Conservation (phyloP, 371 early-diverging fungal genomes). For the Lichtheimia ornata region DNA sequence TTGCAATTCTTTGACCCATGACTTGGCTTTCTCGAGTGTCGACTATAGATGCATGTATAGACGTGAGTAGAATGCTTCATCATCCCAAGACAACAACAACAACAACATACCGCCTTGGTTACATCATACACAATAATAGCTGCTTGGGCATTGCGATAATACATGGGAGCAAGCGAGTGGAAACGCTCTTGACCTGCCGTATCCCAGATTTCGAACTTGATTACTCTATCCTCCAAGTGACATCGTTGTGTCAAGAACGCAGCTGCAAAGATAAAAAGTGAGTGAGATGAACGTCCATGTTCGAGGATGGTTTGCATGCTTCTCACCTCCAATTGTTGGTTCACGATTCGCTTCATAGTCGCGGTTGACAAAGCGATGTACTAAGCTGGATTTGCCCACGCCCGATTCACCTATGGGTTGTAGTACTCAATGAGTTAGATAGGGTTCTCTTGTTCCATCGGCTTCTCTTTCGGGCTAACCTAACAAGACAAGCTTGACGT, state of each 20-base stretch:
- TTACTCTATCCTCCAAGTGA: constrained; percentile 64
- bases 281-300: not conserved
- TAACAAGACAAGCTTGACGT: constrained; percentile 27
- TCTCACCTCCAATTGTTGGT: constrained; percentile 92
- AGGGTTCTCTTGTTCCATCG: not conserved
- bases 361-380: constrained; percentile 89
- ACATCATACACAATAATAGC: constrained; percentile 97
- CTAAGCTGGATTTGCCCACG: constrained; percentile 84
- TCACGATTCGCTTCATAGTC: constrained; percentile 96
- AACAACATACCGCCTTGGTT: constrained; percentile 76
- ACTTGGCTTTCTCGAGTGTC: constrained; percentile 96
- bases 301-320: not conserved
- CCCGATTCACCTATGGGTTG: constrained; percentile 75
- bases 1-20: constrained; percentile 98
- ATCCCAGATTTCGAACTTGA: constrained; percentile 93
- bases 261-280: constrained; percentile 50
- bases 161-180: constrained; percentile 97
- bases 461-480: constrained; percentile 5
- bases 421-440: not conserved
- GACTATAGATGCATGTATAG: constrained; percentile 54
- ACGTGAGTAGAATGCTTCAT: no score
- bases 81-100: no score
- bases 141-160: constrained; percentile 97
- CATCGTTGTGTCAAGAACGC: constrained; percentile 82
- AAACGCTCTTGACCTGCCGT: constrained; percentile 93